Evolutionary conservation across 352 stramenopile species (phyloP), one percentile per base, ranked within the genome.

Genomic region (Phytophthora cryptogea): DNA sequence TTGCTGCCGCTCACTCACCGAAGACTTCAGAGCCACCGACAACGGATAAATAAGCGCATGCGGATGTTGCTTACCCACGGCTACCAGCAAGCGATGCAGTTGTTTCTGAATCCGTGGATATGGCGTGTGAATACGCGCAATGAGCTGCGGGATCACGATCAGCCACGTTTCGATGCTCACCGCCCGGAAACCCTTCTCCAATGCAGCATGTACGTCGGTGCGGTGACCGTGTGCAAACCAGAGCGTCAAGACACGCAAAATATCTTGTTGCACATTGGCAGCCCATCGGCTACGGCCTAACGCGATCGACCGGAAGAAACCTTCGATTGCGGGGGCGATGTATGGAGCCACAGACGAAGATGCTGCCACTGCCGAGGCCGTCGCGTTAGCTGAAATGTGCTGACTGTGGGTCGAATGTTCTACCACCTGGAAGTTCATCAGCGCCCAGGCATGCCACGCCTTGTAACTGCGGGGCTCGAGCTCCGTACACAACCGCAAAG

Each of bases 1-100:
- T 46, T 78, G 80, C 69, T 97, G 93, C 2, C 83, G 78, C 17
- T 85, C 78, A 45, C 78, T 66, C n/a, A 97, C 89, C 9, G 95
- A 93, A 43, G 90, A 98, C 66, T 99, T 99, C 9, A 98, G 58
- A 2, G 97, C 86, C 1, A 99, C 96, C 7, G 94, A 98, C 26
- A 99, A 76, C 20, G 97, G 96, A 55, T 99, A 99, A 46, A 99
- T 99, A 3, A 99, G 80, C 26, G 97, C 97, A 70, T 99, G 97
- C 13, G 97, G 96, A 59, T 99, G 96, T 59, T 96, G 90, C 47
- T 95, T 80, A 5, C 96, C 96, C 27, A 98, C 83, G 13, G 83
- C 69, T 28, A 91, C 80, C 8, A 98, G 68, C 26, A 98, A 74
- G 20, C 85, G 83, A 70, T 98, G 88, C 13, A 98, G 70, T 48